Conservation (phyloP, 805 yeast species). For the Nakazawaea ambrosiae region DNA sequence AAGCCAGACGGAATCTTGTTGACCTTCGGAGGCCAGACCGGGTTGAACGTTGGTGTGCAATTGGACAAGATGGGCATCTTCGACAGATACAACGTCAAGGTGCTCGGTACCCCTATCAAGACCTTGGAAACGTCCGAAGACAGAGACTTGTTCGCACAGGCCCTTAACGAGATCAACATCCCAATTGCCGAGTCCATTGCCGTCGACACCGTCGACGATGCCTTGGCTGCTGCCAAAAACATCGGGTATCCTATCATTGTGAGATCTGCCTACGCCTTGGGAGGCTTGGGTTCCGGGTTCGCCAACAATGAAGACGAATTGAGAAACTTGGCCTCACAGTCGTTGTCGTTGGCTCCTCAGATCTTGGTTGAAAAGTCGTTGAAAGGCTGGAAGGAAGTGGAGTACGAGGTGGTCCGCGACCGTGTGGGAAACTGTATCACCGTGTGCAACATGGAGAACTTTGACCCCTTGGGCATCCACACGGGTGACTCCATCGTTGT, state of each 20-base stretch:
- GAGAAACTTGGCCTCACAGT: slow-evolving; percentile 81
- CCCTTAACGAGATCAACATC: slow-evolving; percentile 88
- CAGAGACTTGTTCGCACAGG: slow-evolving; percentile 92
- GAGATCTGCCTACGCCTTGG: slow-evolving; percentile 94
- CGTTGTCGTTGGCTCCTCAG: slow-evolving; percentile 87
- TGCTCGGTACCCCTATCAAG: slow-evolving; percentile 94
- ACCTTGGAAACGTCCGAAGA: slow-evolving; percentile 97
- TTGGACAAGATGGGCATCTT: slow-evolving; percentile 93
- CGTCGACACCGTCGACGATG: slow-evolving; percentile 88
- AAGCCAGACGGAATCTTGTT: slow-evolving; percentile 92
- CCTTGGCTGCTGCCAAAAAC: slow-evolving; percentile 77
- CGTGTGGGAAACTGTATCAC: slow-evolving; percentile 95
- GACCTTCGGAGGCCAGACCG: slow-evolving; percentile 99
- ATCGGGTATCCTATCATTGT: slow-evolving; percentile 96
- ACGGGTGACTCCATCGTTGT: slow-evolving; percentile 99
- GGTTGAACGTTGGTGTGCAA: slow-evolving; percentile 90
- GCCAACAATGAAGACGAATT: slow-evolving; percentile 81
- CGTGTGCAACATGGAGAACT: slow-evolving; percentile 98
- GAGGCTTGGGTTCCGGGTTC: slow-evolving; percentile 97
- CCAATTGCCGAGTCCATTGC: slow-evolving; percentile 98
- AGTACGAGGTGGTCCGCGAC: slow-evolving; percentile 97
- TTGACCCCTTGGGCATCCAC: slow-evolving; percentile 96
- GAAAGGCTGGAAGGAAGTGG: slow-evolving; percentile 99
- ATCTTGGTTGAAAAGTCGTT: slow-evolving; percentile 92
- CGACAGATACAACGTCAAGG: slow-evolving; percentile 86